A percentile compares a stretch with the other conserved stretches of the same genome.
phyloP scores from a whole-genome alignment of 2,329 filamentous ascomycete species.

The Arachnopeziza araneosa region DNA sequence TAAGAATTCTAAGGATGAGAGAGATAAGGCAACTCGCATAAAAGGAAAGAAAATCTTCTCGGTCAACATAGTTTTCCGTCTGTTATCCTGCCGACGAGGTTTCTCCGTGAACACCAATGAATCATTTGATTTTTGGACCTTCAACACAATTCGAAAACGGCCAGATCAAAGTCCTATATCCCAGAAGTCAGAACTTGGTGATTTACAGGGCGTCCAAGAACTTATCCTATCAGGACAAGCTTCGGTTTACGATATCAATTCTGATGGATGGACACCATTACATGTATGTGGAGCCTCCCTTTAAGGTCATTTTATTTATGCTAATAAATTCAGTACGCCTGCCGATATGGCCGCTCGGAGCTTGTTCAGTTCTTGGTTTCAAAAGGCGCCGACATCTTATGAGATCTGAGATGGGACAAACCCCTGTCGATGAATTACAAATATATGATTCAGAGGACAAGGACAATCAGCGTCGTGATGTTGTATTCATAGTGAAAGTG shows the following conservation, averaged over 20 bases:
- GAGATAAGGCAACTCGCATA: not conserved
- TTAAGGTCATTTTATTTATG: not conserved
- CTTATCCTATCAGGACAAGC: constrained; percentile 5
- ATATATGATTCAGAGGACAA: not conserved
- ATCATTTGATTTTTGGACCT: constrained; percentile 1
- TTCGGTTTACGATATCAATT: constrained; percentile 8
- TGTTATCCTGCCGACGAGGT: constrained; percentile 5
- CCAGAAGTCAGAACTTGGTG: not conserved
- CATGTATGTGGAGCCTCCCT: constrained; percentile 2
- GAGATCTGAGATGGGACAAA: not conserved
- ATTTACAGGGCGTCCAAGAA: constrained; percentile 1
- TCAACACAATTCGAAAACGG: constrained; percentile 5
- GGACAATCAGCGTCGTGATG: too few species aligned
- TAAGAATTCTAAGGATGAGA: not conserved
- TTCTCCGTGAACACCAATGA: constrained; percentile 4
- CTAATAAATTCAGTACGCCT: constrained; percentile 1
- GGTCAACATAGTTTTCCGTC: constrained; percentile 2
- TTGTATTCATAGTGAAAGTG: too few species aligned
- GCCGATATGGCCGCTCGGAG: not conserved
- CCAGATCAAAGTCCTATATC: constrained; percentile 2
- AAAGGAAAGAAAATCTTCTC: not conserved
- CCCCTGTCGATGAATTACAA: not conserved
- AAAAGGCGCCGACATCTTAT: not conserved
- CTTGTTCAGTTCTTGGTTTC: not conserved
- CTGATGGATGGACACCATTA: not conserved